Evolutionary conservation across 2,329 filamentous ascomycete genomes (phyloP).

Genomic region (Neospermospora avenae): DNA sequence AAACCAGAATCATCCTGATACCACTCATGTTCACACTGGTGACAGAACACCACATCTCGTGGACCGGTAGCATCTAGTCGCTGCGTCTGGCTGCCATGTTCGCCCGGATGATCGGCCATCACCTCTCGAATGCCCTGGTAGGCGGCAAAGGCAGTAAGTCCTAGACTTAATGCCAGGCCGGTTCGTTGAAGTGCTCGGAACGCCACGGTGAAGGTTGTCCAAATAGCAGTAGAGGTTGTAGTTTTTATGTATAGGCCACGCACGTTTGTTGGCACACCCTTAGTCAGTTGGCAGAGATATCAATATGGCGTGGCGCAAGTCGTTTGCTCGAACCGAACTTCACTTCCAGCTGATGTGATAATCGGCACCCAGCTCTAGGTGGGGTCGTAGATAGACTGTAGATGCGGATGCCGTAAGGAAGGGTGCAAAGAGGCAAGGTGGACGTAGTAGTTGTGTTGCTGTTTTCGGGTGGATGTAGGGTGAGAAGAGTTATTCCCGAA

Average conservation of each 20-base stretch:
- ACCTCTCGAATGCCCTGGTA: slow-evolving; percentile 47
- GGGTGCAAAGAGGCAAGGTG: background rate
- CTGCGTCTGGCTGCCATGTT: slow-evolving; percentile 5
- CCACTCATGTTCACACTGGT: slow-evolving; percentile 79
- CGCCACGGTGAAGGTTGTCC: slow-evolving; percentile 45
- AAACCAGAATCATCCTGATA: slow-evolving; percentile 67
- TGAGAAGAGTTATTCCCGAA: background rate
- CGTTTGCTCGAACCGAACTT: slow-evolving; percentile 14
- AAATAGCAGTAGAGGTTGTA: background rate
- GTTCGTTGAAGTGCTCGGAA: slow-evolving; percentile 51
- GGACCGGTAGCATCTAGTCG: slow-evolving; percentile 49
- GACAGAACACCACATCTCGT: slow-evolving; percentile 80
- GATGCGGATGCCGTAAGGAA: background rate
- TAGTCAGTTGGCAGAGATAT: background rate
- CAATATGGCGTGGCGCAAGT: slow-evolving; percentile 18
- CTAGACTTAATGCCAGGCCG: slow-evolving; percentile 56
- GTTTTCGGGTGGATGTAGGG: background rate
- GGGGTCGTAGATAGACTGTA: slow-evolving; percentile 5
- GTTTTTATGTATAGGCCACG: background rate
- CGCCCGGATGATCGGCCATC: slow-evolving; percentile 33
- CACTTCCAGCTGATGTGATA: slow-evolving; percentile 13
- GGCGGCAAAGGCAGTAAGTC: slow-evolving; percentile 54
- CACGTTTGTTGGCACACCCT: background rate
- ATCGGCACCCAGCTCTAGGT: slow-evolving; percentile 3
- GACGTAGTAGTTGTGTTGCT: background rate